Percentiles rank a stretch among this genome's conserved stretches.
These are phyloP conservation scores for Cystobasidium slooffiae DNA, from an alignment of 1,284 basidiomycete genomes.

Conservation along the genomic window DNA sequence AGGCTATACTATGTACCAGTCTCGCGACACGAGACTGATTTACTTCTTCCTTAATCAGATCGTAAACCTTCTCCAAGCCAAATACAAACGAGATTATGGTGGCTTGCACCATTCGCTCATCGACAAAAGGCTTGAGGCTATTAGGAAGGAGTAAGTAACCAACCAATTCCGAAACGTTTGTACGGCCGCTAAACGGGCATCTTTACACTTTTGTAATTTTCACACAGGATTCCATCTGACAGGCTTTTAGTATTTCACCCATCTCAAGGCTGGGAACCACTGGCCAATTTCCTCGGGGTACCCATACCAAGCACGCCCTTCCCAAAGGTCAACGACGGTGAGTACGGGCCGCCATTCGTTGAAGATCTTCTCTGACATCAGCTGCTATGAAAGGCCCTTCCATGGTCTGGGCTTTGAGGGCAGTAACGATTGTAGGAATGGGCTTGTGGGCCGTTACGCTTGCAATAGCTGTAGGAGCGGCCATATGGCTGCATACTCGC, in stretches of 20 bases:
- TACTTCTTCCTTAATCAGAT: too few species aligned
- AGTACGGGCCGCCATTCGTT: neutral
- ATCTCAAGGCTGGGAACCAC: constrained; percentile 4
- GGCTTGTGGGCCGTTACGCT: neutral
- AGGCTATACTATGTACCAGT: too few species aligned
- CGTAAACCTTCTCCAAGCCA: neutral
- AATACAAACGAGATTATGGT: constrained; percentile 14
- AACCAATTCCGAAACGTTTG: neutral
- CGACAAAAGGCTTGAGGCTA: constrained; percentile 3
- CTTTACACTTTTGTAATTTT: neutral
- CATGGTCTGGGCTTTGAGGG: neutral
- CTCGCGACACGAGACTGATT: too few species aligned
- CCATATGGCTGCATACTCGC: neutral
- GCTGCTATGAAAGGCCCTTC: neutral
- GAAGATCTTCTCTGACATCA: neutral
- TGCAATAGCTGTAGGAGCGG: neutral
- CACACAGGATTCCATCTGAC: constrained; percentile 1
- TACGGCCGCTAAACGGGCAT: neutral
- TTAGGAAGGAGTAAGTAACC: neutral
- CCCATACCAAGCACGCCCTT: neutral
- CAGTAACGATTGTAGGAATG: constrained; percentile 11
- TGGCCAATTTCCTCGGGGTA: neutral
- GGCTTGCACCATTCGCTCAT: constrained; percentile 5
- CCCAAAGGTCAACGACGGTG: constrained; percentile 21
- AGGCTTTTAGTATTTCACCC: constrained; percentile 18